phyloP scores from a whole-genome alignment of 306 rosid genomes.

The Vigna radiata region DNA sequence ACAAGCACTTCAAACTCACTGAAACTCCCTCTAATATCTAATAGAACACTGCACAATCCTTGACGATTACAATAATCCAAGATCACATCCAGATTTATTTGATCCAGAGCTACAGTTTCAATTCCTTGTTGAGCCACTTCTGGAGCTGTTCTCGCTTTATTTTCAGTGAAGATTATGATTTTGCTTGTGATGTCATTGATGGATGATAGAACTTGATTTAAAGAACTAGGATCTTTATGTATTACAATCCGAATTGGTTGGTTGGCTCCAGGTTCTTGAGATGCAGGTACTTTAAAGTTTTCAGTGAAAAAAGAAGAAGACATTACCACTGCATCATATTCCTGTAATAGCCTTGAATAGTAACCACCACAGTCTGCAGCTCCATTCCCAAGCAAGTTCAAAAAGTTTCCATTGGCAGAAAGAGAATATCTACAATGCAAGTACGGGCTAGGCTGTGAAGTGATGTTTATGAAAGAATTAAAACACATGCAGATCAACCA shows the following conservation, averaged over 20 bases:
- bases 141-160: constrained; percentile 20
- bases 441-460: constrained; percentile 34
- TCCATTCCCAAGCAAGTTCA: constrained; percentile 70
- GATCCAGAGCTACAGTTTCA: constrained; percentile 65
- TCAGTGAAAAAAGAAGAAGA: constrained; percentile 62
- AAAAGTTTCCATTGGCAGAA: constrained; percentile 69
- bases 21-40: constrained; percentile 66
- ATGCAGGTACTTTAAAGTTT: constrained; percentile 48
- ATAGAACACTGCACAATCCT: constrained; percentile 76
- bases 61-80: constrained; percentile 69
- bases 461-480: constrained; percentile 2
- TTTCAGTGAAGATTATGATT: constrained; percentile 57
- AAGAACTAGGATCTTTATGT: constrained; percentile 50
- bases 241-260: constrained; percentile 66
- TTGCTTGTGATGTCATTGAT: constrained; percentile 44
- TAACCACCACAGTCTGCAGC: constrained; percentile 68
- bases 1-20: constrained; percentile 66
- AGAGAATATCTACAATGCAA: constrained; percentile 74
- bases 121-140: constrained; percentile 51
- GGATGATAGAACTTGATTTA: constrained; percentile 45
- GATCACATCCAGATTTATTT: constrained; percentile 60
- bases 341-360: constrained; percentile 77
- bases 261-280: constrained; percentile 83
- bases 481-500: constrained; percentile 15
- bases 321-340: constrained; percentile 71